These are phyloP conservation scores for Alisma plantagoaquatica DNA, from an alignment of 106 monocot genomes.

Conservation along the genomic window DNA sequence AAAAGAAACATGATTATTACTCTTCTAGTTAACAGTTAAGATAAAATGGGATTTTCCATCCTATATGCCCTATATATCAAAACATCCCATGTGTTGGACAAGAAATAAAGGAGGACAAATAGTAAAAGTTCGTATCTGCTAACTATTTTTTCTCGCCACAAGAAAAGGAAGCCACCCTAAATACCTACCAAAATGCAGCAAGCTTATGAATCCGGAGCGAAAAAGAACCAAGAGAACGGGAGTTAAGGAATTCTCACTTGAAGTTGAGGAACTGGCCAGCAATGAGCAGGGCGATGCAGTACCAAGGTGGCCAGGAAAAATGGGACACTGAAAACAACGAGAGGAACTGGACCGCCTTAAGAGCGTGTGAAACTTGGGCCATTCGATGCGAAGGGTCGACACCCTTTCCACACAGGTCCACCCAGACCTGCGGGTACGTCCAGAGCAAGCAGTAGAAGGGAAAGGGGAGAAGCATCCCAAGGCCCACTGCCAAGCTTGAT, in stretches of 20 bases:
- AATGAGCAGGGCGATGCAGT: slow-evolving; percentile 42
- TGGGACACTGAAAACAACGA: slow-evolving; percentile 57
- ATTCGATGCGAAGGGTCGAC: slow-evolving; percentile 74
- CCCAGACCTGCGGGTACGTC: slow-evolving; percentile 69
- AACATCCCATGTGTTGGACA: too few species aligned
- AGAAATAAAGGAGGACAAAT: too few species aligned
- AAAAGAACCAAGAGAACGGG: not conserved
- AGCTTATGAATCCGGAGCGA: too few species aligned
- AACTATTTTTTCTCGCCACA: too few species aligned
- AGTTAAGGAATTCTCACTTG: slow-evolving; percentile 31
- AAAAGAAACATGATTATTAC: too few species aligned
- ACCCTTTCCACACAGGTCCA: slow-evolving; percentile 65
- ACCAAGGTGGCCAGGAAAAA: slow-evolving; percentile 42
- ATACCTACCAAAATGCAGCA: too few species aligned
- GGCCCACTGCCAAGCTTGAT: slow-evolving; percentile 14
- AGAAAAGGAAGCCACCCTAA: too few species aligned
- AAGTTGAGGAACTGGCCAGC: slow-evolving; percentile 89
- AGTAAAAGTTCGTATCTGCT: too few species aligned
- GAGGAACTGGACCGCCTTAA: slow-evolving; percentile 59
- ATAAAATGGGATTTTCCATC: too few species aligned
- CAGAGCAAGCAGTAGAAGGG: slow-evolving; percentile 83
- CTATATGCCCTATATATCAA: too few species aligned
- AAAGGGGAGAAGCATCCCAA: slow-evolving; percentile 52
- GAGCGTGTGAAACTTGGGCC: slow-evolving; percentile 71
- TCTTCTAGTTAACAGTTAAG: too few species aligned